Percentiles rank a stretch among this genome's conserved stretches.
phyloP scores from a whole-genome alignment of 805 yeast genomes.

The Priceomyces melissophilus region DNA sequence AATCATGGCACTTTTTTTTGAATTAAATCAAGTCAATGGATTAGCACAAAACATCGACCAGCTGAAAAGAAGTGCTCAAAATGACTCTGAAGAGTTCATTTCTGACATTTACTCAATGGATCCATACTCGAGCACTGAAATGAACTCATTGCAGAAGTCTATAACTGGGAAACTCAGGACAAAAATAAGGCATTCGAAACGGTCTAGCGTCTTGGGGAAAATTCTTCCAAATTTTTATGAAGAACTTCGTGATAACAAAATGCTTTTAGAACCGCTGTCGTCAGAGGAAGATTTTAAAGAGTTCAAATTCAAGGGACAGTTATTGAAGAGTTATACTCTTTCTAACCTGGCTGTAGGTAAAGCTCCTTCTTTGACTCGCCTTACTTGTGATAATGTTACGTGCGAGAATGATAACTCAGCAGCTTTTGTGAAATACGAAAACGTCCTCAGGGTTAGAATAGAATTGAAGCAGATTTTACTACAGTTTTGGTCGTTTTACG shows the following conservation, averaged over 20 bases:
- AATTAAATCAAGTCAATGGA: slow-evolving; percentile 22
- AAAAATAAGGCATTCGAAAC: slow-evolving; percentile 14
- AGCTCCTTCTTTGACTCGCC: slow-evolving; percentile 32
- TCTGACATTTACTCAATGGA: slow-evolving; percentile 24
- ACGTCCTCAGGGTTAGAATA: slow-evolving; percentile 34
- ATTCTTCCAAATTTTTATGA: slow-evolving; percentile 17
- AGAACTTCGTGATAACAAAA: slow-evolving; percentile 23
- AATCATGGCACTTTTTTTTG: slow-evolving; percentile 29
- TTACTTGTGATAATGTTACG: slow-evolving; percentile 19
- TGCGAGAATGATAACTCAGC: slow-evolving; percentile 11
- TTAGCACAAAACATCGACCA: slow-evolving; percentile 6
- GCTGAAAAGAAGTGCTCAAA: neutral
- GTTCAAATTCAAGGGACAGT: slow-evolving; percentile 19
- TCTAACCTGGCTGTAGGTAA: slow-evolving; percentile 29
- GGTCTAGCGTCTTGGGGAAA: slow-evolving; percentile 4
- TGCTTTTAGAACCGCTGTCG: slow-evolving; percentile 38
- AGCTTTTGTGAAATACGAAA: slow-evolving; percentile 26
- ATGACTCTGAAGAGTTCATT: neutral
- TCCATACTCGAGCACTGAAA: slow-evolving; percentile 25
- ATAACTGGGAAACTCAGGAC: slow-evolving; percentile 17
- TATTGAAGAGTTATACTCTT: slow-evolving; percentile 27
- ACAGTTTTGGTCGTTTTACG: slow-evolving; percentile 41
- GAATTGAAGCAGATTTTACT: slow-evolving; percentile 36
- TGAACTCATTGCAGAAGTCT: slow-evolving; percentile 5
- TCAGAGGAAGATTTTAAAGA: slow-evolving; percentile 15